A percentile compares a stretch with the other conserved stretches of the same genome.
Evolutionary conservation across 306 rosid genomes (phyloP).

Genomic region (Trifolium subterraneum): DNA sequence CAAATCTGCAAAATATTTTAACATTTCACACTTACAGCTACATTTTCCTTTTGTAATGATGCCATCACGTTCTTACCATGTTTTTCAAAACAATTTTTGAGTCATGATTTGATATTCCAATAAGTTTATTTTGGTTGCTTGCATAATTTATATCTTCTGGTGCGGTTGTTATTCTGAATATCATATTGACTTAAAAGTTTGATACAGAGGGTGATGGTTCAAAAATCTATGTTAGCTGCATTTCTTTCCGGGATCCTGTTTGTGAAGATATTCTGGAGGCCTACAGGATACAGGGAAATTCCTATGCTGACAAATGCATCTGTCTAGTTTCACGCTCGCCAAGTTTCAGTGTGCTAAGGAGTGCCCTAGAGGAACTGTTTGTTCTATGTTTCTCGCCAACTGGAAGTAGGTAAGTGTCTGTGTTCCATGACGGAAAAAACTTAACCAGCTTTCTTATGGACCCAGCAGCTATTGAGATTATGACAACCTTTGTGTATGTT

Average conservation of each 20-base stretch:
- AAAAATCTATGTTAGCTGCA: conserved; percentile 94
- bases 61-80: neutral
- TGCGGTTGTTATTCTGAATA: conserved; percentile 36
- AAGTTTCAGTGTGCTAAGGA: conserved; percentile 70
- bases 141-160: conserved; percentile 27
- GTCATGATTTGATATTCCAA: conserved; percentile 31
- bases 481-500: conserved; percentile 25
- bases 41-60: conserved; percentile 23
- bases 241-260: conserved; percentile 94
- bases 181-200: conserved; percentile 42
- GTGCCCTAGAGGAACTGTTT: conserved; percentile 83
- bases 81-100: conserved; percentile 10
- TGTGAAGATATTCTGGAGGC: conserved; percentile 94
- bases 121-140: conserved; percentile 34
- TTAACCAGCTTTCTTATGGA: conserved; percentile 43
- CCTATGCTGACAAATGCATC: conserved; percentile 97
- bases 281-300: conserved; percentile 80
- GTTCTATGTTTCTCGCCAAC: conserved; percentile 79
- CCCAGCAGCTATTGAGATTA: conserved; percentile 36
- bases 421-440: conserved; percentile 37
- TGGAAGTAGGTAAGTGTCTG: conserved; percentile 90
- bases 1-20: conserved; percentile 26
- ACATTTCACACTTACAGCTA: conserved; percentile 17
- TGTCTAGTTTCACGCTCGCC: conserved; percentile 96
- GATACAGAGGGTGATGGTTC: conserved; percentile 98